A percentile compares a stretch with the other conserved stretches of the same genome.
Conservation (phyloP, 2,329 filamentous ascomycete species). For the Colletotrichum eleusines region DNA sequence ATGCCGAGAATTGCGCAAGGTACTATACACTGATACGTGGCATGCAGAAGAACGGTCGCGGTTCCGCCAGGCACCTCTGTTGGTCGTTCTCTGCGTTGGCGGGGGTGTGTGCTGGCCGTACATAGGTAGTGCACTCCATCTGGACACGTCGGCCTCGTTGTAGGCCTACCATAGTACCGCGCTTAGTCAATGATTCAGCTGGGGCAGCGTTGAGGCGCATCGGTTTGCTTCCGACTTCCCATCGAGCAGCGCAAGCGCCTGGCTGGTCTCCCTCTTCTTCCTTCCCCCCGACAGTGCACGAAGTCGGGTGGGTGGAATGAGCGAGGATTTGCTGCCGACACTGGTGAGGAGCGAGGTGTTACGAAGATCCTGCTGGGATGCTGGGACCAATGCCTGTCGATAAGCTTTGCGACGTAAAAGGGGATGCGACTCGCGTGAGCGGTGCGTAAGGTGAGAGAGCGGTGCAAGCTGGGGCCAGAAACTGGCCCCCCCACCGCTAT, state of each 20-base stretch:
- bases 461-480: slow-evolving; percentile 16
- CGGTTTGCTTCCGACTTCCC: slow-evolving; percentile 12
- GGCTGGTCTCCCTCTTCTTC: not conserved
- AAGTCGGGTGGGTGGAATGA: slow-evolving; percentile 13
- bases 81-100: slow-evolving; percentile 8
- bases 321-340: slow-evolving; percentile 12
- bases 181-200: slow-evolving; percentile 6
- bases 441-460: not conserved
- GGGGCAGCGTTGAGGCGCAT: slow-evolving; percentile 9
- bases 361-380: slow-evolving; percentile 18
- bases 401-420: slow-evolving; percentile 19
- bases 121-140: not conserved
- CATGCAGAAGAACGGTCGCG: not conserved
- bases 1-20: not conserved
- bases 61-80: not conserved
- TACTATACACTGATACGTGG: not conserved
- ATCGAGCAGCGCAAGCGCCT: slow-evolving; percentile 7
- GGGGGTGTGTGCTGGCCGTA: slow-evolving; percentile 2
- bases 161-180: not conserved
- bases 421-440: slow-evolving; percentile 4
- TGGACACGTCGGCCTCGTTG: not conserved
- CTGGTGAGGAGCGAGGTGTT: slow-evolving; percentile 29
- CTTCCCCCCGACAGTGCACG: not conserved
- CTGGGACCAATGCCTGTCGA: slow-evolving; percentile 36
- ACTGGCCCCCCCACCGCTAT: slow-evolving; percentile 1